Percentiles rank a stretch among this genome's conserved stretches.
These are phyloP conservation scores for Colletotrichum theobromicola DNA, from an alignment of 2,329 filamentous ascomycete genomes.

Conservation along the genomic window DNA sequence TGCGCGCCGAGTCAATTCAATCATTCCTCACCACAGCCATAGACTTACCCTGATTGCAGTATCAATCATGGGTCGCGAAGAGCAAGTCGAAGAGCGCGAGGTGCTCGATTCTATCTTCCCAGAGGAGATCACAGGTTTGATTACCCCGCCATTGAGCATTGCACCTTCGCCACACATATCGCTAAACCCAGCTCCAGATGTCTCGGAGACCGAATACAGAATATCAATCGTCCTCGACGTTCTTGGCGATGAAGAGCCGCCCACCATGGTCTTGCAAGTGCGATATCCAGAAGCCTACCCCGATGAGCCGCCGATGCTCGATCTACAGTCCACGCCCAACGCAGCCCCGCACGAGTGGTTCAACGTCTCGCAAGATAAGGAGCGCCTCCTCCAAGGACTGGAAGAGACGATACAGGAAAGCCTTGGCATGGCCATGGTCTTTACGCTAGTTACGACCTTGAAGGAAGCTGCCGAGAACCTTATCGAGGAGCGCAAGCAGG, in stretches of 20 bases:
- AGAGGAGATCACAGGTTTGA: conserved; percentile 88
- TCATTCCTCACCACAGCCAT: background rate
- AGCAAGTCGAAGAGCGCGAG: conserved; percentile 94
- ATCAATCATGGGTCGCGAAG: conserved; percentile 73
- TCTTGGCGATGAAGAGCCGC: conserved; percentile 67
- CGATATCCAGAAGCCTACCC: conserved; percentile 91
- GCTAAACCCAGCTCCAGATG: conserved; percentile 59
- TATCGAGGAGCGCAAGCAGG: conserved; percentile 74
- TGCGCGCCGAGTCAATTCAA: background rate
- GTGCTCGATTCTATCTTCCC: conserved; percentile 98
- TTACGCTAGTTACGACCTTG: conserved; percentile 83
- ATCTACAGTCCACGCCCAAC: conserved; percentile 78
- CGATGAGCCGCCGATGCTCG: conserved; percentile 82
- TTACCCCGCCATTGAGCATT: conserved; percentile 16
- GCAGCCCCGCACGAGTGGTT: conserved; percentile 74
- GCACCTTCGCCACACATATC: background rate
- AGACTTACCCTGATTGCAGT: too few relatives aligned
- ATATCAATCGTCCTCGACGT: conserved; percentile 87
- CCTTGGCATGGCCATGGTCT: conserved; percentile 96
- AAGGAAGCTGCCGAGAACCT: conserved; percentile 93
- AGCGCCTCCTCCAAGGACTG: conserved; percentile 72
- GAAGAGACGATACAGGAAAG: conserved; percentile 86
- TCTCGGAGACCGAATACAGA: conserved; percentile 88
- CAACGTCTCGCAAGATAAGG: conserved; percentile 81
- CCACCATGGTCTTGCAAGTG: conserved; percentile 81